These are phyloP conservation scores for Sphagnum fallax DNA, from an alignment of 228 moss, liverwort and hornwort species.

Conservation along the genomic window DNA sequence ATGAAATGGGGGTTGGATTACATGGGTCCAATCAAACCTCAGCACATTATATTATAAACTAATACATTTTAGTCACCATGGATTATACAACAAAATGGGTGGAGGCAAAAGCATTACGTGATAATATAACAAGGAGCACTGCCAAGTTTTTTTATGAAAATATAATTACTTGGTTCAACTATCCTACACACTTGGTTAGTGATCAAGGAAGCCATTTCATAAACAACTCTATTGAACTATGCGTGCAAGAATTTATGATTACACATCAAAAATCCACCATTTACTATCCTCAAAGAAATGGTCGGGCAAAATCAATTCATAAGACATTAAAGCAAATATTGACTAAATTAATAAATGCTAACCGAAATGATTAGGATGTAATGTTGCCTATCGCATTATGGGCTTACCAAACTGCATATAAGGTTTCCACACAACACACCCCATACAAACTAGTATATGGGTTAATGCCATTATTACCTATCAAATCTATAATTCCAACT, in stretches of 20 bases:
- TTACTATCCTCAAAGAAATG: neutral
- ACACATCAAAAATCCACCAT: neutral
- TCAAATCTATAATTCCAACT: neutral
- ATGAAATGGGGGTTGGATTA: too few species aligned
- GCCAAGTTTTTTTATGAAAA: neutral
- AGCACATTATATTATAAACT: too few species aligned
- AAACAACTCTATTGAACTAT: neutral
- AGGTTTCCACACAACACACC: neutral
- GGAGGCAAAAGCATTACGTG: neutral
- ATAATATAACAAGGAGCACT: neutral
- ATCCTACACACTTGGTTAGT: neutral
- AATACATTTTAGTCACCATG: too few species aligned
- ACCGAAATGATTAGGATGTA: neutral
- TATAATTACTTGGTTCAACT: neutral
- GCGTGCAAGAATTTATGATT: neutral
- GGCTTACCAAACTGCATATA: slow-evolving; percentile 4
- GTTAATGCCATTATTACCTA: neutral
- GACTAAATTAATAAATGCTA: neutral
- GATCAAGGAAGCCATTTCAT: neutral
- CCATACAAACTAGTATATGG: neutral
- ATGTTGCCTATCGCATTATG: neutral
- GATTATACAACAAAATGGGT: too few species aligned
- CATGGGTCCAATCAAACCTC: too few species aligned
- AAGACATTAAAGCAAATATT: neutral
- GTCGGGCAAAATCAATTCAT: neutral